phyloP scores from a whole-genome alignment of 179 eudicot species.

The Pouteria campechiana region DNA sequence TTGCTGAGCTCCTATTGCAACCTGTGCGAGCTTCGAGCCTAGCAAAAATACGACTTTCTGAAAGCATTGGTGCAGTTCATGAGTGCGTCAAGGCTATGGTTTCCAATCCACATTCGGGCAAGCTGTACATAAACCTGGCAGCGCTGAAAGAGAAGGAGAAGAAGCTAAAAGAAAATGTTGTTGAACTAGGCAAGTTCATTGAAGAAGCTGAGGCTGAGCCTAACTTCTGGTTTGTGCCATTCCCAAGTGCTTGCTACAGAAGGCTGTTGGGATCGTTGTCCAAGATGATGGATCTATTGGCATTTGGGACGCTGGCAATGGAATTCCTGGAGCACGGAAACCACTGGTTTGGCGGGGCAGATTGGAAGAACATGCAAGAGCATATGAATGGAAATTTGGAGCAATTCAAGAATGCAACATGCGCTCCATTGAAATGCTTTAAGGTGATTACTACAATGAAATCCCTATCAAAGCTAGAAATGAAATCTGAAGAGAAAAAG shows the following conservation, averaged over 20 bases:
- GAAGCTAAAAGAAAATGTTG: slow-evolving; percentile 20
- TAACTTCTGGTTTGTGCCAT: slow-evolving; percentile 73
- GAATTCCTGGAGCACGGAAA: slow-evolving; percentile 25
- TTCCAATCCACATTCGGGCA: too few relatives aligned
- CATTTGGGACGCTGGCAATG: slow-evolving; percentile 32
- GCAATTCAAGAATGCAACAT: slow-evolving; percentile 20
- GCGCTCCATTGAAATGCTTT: slow-evolving; percentile 30
- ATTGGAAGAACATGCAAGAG: slow-evolving; percentile 14
- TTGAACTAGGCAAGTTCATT: slow-evolving; percentile 33
- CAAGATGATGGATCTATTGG: slow-evolving; percentile 35
- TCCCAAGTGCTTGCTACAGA: slow-evolving; percentile 30
- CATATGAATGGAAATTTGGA: slow-evolving; percentile 37
- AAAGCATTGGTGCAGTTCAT: slow-evolving; percentile 20
- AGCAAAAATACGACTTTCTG: slow-evolving; percentile 49
- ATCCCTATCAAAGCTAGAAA: slow-evolving; percentile 33
- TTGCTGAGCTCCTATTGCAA: slow-evolving; percentile 39
- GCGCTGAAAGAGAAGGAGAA: slow-evolving; percentile 13
- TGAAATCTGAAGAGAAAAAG: slow-evolving; percentile 23
- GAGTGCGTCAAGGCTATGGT: slow-evolving; percentile 16
- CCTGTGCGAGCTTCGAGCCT: slow-evolving; percentile 67
- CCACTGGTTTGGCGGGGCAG: slow-evolving; percentile 8
- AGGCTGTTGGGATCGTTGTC: slow-evolving; percentile 39
- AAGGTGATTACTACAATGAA: slow-evolving; percentile 38
- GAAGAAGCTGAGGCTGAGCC: slow-evolving; percentile 75
- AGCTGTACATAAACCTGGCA: slow-evolving; percentile 5